Evolutionary conservation across 2,329 filamentous ascomycete genomes (phyloP).

Genomic region (Rhynchosporium agropyri): DNA sequence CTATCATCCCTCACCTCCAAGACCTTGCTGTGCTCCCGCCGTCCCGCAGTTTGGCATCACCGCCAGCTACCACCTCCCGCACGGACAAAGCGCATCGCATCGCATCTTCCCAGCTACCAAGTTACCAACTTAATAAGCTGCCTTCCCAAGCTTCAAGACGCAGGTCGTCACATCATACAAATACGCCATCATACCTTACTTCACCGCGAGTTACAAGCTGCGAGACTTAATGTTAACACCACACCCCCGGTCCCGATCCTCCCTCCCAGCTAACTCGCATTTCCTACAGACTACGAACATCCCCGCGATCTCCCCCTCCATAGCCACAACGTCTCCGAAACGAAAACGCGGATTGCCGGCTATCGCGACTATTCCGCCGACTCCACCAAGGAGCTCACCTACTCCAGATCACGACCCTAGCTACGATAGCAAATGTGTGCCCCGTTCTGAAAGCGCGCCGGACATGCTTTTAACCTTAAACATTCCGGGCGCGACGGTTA

Average conservation of each 20-base stretch:
- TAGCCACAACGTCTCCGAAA: slow-evolving; percentile 26
- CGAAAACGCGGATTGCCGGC: slow-evolving; percentile 27
- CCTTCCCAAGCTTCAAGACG: too few relatives aligned
- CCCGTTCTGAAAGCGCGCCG: too few relatives aligned
- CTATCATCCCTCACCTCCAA: neutral
- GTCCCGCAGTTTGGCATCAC: slow-evolving; percentile 6
- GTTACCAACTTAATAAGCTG: too few relatives aligned
- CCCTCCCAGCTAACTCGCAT: neutral
- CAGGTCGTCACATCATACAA: neutral
- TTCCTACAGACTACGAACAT: neutral
- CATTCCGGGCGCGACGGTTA: slow-evolving; percentile 13
- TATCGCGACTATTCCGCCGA: slow-evolving; percentile 27
- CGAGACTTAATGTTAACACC: slow-evolving; percentile 11
- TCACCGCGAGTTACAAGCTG: neutral
- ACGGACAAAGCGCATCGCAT: neutral
- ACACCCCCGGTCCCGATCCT: neutral
- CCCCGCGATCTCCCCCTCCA: neutral
- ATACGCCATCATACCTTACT: neutral
- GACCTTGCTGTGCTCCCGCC: slow-evolving; percentile 2
- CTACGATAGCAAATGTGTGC: too few relatives aligned
- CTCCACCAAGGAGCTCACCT: slow-evolving; percentile 31
- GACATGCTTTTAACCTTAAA: slow-evolving; percentile 28
- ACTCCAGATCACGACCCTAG: slow-evolving; percentile 9
- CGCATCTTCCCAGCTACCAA: neutral
- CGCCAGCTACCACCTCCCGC: neutral